These are phyloP conservation scores for Pseudocercospora ulei DNA, from an alignment of 2,329 filamentous ascomycete species.

Conservation along the genomic window DNA sequence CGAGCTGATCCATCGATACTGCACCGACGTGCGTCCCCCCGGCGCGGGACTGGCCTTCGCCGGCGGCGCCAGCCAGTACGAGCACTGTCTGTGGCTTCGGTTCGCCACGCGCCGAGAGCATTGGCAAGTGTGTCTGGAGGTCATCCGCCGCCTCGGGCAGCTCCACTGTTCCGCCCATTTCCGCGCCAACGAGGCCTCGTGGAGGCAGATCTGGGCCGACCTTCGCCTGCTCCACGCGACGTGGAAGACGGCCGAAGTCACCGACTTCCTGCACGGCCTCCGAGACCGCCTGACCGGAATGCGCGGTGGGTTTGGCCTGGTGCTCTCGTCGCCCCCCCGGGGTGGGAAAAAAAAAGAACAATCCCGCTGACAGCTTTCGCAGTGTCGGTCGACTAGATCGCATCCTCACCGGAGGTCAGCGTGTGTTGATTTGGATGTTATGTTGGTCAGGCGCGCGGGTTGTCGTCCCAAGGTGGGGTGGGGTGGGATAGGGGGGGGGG, in stretches of 20 bases:
- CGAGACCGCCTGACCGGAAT: conserved; percentile 8
- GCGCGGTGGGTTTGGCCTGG: conserved; percentile 7
- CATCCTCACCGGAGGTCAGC: no score
- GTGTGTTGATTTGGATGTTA: no score
- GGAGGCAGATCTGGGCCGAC: conserved; percentile 1
- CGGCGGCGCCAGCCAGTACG: conserved; percentile 15
- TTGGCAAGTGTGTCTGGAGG: conserved; percentile 16
- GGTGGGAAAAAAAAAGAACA: no score
- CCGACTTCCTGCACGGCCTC: conserved; percentile 2
- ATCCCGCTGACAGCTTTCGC: background rate
- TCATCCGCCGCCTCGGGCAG: conserved; percentile 9
- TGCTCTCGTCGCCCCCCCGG: background rate
- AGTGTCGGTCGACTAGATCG: conserved; percentile 1
- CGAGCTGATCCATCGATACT: background rate
- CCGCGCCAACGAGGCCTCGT: background rate
- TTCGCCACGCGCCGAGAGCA: conserved; percentile 14
- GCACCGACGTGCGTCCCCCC: background rate
- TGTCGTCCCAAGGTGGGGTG: no score
- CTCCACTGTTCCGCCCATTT: conserved; percentile 2
- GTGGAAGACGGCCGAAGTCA: background rate
- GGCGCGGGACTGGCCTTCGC: conserved; percentile 13
- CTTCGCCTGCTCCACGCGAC: background rate
- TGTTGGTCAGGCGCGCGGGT: no score
- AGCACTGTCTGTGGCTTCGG: conserved; percentile 18
- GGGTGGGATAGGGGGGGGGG: no score